Conservation (phyloP, 2,329 filamentous ascomycete species). For the Ophiognomonia clavigignenti-juglandacearum region DNA sequence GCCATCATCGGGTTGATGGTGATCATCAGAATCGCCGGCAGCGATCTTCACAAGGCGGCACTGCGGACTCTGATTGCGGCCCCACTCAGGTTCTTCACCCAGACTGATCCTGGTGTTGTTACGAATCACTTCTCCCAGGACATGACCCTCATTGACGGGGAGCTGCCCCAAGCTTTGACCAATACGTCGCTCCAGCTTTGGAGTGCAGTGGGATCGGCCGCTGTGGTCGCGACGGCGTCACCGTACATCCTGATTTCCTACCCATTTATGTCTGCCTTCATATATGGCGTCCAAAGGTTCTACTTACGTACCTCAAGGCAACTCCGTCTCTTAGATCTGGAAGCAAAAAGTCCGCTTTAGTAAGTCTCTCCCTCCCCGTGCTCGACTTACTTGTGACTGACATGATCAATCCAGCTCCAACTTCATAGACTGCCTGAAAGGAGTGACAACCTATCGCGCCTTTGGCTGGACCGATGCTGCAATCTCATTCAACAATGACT, state of each 20-base stretch:
- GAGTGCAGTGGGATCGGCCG: constrained; percentile 21
- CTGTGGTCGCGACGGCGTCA: constrained; percentile 25
- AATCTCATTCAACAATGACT: constrained; percentile 36
- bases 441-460: constrained; percentile 51
- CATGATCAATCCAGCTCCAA: constrained; percentile 29
- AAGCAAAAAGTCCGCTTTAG: constrained; percentile 56
- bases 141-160: constrained; percentile 34
- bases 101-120: constrained; percentile 29
- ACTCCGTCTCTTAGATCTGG: constrained; percentile 55
- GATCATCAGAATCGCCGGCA: not conserved
- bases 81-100: constrained; percentile 29
- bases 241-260: constrained; percentile 35
- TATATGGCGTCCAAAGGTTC: constrained; percentile 50
- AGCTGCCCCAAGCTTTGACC: constrained; percentile 28
- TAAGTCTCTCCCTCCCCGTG: constrained; percentile 23
- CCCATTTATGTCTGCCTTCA: constrained; percentile 38
- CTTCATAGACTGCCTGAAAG: constrained; percentile 52
- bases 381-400: not conserved
- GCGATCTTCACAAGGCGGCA: constrained; percentile 20
- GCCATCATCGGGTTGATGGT: not conserved
- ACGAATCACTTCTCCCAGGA: constrained; percentile 39
- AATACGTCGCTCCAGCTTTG: constrained; percentile 22
- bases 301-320: constrained; percentile 59
- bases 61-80: constrained; percentile 28
- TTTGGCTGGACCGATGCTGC: constrained; percentile 48